These are phyloP conservation scores for Phialocephala sp. DNA, from an alignment of 2,329 filamentous ascomycete species.

Conservation along the genomic window DNA sequence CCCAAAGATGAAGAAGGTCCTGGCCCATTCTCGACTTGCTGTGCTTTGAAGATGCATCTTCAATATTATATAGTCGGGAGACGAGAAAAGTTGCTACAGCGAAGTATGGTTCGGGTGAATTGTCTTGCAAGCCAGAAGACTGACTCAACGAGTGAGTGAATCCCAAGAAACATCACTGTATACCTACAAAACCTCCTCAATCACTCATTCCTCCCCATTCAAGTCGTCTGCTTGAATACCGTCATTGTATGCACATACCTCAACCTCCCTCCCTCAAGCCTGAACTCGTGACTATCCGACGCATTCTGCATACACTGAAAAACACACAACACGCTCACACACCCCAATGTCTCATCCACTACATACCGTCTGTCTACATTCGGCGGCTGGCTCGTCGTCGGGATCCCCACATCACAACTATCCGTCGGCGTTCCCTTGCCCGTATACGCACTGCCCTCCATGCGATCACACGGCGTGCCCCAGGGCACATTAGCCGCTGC, in stretches of 20 bases:
- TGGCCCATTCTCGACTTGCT: no score
- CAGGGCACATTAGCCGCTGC: constrained; percentile 15
- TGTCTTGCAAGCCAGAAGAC: no score
- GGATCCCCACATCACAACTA: constrained; percentile 23
- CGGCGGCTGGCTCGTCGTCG: constrained; percentile 12
- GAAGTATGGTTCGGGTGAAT: no score
- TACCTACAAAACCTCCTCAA: neutral
- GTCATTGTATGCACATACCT: constrained; percentile 11
- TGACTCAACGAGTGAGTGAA: no score
- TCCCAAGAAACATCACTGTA: no score
- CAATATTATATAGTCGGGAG: no score
- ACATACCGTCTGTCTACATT: constrained; percentile 27
- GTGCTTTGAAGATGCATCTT: no score
- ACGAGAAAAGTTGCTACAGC: no score
- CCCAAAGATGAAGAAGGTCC: no score
- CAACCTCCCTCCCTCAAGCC: neutral
- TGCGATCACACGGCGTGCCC: constrained; percentile 21
- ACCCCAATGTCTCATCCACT: constrained; percentile 21
- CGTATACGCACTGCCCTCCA: constrained; percentile 29
- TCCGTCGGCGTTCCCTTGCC: constrained; percentile 5
- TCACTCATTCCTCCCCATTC: neutral
- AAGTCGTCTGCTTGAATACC: neutral
- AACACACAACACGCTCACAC: constrained; percentile 1
- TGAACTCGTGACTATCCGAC: constrained; percentile 9
- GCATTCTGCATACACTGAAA: neutral